Evolutionary conservation across 164 flowering plant genomes (phyloP), one percentile per base, ranked within the genome.

Genomic region (Vitis labrusca): DNA sequence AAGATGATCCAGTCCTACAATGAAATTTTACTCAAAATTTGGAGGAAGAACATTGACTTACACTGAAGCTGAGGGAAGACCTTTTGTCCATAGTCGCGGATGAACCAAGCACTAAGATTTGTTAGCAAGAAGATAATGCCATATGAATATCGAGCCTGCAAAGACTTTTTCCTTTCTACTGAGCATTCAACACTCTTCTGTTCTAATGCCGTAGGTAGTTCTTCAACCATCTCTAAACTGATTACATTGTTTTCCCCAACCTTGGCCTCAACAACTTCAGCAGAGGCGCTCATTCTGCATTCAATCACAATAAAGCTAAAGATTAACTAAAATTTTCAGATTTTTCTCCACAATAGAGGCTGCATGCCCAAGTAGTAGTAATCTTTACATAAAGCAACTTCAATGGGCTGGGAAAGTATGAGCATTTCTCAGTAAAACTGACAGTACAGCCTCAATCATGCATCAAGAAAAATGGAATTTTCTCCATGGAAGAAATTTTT

Each of bases 41-140:
- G 17, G 52, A 29, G 50, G 23, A 72, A 71, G 50, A 68, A 15
- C 10, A 51, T 15, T 49, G 54, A 75, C 97, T 80, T 80, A 91
- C 98, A 85, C 3, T 73, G 85, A 3, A 85, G 70, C 65, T 76
- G 65, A 56, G 86, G 80, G 16, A 85, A 65, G 63, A 80, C 50
- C 50, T 63, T 79, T 59, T 87, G 86, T 10, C 91, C 93, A 67
- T 92, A 94, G 63, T 94, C 98, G 12, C 97, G 96, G 47, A 87
- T 63, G 60, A 86, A 73, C 97, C 97, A 94, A 66, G 94, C 97
- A 61, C 74, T 5, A 11, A 94, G 83, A 78, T 88, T 92, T 3
- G 74, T 79, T 14, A 91, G 44, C 75, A 88, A 69, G 74, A 92
- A 92, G 65, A 89, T 83, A 12, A 83, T 74, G 50, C 97, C 93